phyloP scores from a whole-genome alignment of 371 early-diverging fungal genomes.

The Lichtheimia ornata region DNA sequence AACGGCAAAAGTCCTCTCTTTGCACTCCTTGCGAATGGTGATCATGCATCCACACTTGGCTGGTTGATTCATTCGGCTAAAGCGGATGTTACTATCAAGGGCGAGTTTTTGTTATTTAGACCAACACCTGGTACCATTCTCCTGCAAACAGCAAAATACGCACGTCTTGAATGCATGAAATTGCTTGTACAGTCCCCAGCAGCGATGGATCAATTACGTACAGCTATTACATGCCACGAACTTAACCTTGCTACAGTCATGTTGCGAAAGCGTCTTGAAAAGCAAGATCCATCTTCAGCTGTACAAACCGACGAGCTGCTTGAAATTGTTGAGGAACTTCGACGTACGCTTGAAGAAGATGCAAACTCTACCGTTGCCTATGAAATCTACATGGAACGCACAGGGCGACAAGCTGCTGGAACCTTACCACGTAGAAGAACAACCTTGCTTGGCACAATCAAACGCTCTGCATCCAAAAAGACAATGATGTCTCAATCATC shows the following conservation, averaged over 20 bases:
- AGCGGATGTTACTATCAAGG: conserved; percentile 12
- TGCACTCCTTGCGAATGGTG: conserved; percentile 25
- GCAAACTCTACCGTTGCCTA: not conserved
- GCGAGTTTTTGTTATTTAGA: conserved; percentile 16
- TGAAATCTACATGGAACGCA: conserved; percentile 6
- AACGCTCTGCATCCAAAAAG: not conserved
- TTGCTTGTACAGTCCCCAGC: conserved; percentile 5
- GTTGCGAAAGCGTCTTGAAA: not conserved
- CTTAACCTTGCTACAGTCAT: conserved; percentile 10
- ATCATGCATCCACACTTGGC: conserved; percentile 9
- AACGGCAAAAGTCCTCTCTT: conserved; percentile 20
- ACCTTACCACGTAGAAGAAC: not conserved
- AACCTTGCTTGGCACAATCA: not conserved
- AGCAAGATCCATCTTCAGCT: not conserved
- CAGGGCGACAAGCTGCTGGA: not conserved
- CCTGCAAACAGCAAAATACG: conserved; percentile 25
- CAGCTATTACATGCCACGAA: conserved; percentile 7
- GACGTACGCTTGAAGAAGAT: conserved; percentile 6
- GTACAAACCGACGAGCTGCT: conserved; percentile 1
- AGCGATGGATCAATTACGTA: conserved; percentile 8
- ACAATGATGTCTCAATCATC: no score
- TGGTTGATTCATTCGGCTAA: conserved; percentile 18
- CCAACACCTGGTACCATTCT: conserved; percentile 17
- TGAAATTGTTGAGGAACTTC: conserved; percentile 1
- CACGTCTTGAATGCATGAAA: conserved; percentile 15